Evolutionary conservation across 139 green algal genomes (phyloP).

Genomic region (Chlorella sp.): DNA sequence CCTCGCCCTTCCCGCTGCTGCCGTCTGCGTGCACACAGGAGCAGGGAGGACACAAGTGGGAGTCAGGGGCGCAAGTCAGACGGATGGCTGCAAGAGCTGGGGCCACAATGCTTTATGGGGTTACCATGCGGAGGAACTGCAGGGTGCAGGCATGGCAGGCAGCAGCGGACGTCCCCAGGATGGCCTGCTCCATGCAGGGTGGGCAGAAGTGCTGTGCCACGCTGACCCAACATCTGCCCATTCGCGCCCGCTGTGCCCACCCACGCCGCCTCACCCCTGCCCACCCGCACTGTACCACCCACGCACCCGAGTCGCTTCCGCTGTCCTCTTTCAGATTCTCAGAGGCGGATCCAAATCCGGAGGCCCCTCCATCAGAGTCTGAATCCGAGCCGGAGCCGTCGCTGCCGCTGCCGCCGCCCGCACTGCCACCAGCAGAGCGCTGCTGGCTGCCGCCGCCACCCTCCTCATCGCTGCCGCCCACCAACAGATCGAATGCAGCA

Average conservation of each 20-base stretch:
- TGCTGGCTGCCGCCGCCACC: background rate
- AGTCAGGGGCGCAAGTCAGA: background rate
- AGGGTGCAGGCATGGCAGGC: no score
- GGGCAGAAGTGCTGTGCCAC: no score
- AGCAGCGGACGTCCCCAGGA: background rate
- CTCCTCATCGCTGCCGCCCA: background rate
- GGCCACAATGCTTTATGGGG: no score
- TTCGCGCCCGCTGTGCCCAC: background rate
- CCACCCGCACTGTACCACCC: background rate
- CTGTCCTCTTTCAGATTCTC: background rate
- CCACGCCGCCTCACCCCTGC: background rate
- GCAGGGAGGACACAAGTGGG: background rate
- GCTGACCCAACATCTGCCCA: no score
- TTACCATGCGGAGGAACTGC: no score
- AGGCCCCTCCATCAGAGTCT: background rate
- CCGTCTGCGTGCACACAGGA: background rate
- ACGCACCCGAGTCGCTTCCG: background rate
- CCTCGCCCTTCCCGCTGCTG: background rate
- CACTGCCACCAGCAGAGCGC: background rate
- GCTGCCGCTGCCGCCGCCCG: background rate
- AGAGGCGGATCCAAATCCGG: background rate
- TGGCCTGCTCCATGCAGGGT: no score
- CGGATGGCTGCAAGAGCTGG: no score
- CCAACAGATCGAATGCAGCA: background rate
- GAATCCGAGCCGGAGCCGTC: background rate